Evolutionary conservation across 345 rosid genomes (phyloP), one percentile per base, ranked within the genome.

Genomic region (Eucalyptus erythrocorys): DNA sequence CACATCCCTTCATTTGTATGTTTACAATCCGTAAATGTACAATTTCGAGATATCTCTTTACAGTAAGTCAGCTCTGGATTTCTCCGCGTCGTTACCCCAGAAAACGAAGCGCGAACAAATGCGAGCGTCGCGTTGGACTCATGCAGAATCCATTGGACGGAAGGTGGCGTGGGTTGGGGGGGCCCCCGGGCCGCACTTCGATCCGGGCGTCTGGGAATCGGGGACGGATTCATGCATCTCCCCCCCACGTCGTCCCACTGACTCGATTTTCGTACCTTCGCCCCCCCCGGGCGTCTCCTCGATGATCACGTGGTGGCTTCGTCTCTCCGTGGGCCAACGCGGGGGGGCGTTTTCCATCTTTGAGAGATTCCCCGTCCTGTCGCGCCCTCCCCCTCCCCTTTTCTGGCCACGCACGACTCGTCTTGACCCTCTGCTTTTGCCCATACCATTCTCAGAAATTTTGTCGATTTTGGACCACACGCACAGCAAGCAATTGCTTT

Each of bases 21-120:
- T 51, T 3, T 2, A 51, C 21, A 51, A 21, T 51, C 9, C 26
- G 57, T 51, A 51, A 51, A 51, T 8, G 57, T 4, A 21, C 24
- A 7, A 8, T 19, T 51, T 1, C 0, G 57, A 51, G 57, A 51
- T 51, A 3, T 51, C 26, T 51, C 19, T 50, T 51, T 19, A 0
- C 2, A 19, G 2, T 19, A 51, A 7, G 1, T 51, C 57, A 19
- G 57, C 10, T 51, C 57, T 19, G 57, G 57, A 51, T 51, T 51
- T 51, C 57, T 19, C 24, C 24, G 24, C 57, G 26, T 51, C 57
- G 57, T 51, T 21, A 61, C 14, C 66, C 64, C 4, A 2, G 1
- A 30, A n/a, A 5, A 5, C 0, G 11, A 27, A 27, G 7, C 34
- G 7, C 8, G 37, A 13, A 2, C 4, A 24, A 68, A 19, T 19